Evolutionary conservation across 179 eudicot genomes (phyloP), one percentile per base, ranked within the genome.

Genomic region (Beta corolliflora): DNA sequence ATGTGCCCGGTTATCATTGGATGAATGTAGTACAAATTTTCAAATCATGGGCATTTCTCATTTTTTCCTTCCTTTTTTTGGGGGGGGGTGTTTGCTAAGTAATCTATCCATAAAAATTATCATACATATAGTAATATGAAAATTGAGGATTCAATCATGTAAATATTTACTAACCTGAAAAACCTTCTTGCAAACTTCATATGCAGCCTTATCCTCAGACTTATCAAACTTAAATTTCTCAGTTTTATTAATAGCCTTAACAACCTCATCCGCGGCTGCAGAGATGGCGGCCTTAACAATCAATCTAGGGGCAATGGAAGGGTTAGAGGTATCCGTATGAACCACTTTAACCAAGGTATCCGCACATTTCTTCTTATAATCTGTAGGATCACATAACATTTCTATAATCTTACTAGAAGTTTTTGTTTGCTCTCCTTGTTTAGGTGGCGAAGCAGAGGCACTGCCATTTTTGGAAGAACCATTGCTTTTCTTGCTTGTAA

Each of bases 301-400:
- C 53, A 41, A 59, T 65, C 86, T 67, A 65, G 87, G 85, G 29
- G 75, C 75, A 16, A 89, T 79, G 13, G 85, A 75, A 25, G 85
- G 73, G 1, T 67, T 25, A 1, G 85, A 77, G 5, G 78, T 69
- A 55, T 80, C 78, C 18, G 85, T 70, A 10, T 66, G 79, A 50
- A 90, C 78, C 0, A 82, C 90, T 41, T 90, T 87, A 2, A 79
- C 65, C 60, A 95, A 84, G 65, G 89, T 84, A 10, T 63, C 80
- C 80, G 86, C 87, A 56, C 99, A 95, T 56, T 89, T 79, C 44
- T 87, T 56, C 80, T 88, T 88, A 85, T 90, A 91, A 72, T 91
- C 98, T 0, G 94, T 90, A 14, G 88, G 76, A 1, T 85, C 79
- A 79, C 99, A 95, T 23, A 94, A 70, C 70, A 88, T 71, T 50